Conservation (phyloP, 1,284 basidiomycete genomes). For the Microbotryum intermedium region DNA sequence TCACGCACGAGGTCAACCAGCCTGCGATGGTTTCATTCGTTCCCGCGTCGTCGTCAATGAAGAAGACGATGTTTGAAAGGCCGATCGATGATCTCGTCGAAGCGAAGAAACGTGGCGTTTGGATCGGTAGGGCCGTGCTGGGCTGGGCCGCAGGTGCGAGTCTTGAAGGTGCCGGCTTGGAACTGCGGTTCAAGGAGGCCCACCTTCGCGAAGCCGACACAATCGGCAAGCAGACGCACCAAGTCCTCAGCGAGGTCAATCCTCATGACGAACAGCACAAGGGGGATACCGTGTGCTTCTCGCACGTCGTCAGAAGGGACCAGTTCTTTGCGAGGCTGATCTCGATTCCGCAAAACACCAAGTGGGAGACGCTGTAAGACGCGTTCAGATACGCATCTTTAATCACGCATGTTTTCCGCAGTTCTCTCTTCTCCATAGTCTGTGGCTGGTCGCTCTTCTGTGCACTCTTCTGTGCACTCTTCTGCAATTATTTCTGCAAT, state of each 20-base stretch:
- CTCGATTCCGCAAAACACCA: conserved; percentile 39
- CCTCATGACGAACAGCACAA: conserved; percentile 28
- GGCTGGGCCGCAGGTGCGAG: conserved; percentile 40
- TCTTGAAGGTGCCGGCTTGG: conserved; percentile 40
- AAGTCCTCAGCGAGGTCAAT: conserved; percentile 23
- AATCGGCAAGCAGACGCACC: conserved; percentile 7
- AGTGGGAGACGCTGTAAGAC: conserved; percentile 41
- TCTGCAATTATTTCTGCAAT: too few relatives aligned
- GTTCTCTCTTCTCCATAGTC: too few relatives aligned
- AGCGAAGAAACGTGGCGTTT: conserved; percentile 42
- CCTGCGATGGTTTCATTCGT: conserved; percentile 33
- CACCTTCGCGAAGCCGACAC: conserved; percentile 17
- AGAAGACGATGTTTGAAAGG: conserved; percentile 33
- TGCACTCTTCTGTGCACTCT: too few relatives aligned
- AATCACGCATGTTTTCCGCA: too few relatives aligned
- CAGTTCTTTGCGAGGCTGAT: conserved; percentile 42
- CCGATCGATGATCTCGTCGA: conserved; percentile 42
- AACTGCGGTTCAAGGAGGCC: conserved; percentile 21
- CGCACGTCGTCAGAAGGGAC: conserved; percentile 41
- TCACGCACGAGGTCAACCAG: conserved; percentile 29
- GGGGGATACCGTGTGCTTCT: conserved; percentile 38
- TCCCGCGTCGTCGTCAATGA: conserved; percentile 27
- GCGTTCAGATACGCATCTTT: background rate
- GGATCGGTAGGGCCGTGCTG: conserved; percentile 41
- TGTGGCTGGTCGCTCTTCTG: too few relatives aligned